Percentiles rank a stretch among this genome's conserved stretches.
Conservation (phyloP, 495 filamentous ascomycete genomes). For the Astrocystis sublimbata region DNA sequence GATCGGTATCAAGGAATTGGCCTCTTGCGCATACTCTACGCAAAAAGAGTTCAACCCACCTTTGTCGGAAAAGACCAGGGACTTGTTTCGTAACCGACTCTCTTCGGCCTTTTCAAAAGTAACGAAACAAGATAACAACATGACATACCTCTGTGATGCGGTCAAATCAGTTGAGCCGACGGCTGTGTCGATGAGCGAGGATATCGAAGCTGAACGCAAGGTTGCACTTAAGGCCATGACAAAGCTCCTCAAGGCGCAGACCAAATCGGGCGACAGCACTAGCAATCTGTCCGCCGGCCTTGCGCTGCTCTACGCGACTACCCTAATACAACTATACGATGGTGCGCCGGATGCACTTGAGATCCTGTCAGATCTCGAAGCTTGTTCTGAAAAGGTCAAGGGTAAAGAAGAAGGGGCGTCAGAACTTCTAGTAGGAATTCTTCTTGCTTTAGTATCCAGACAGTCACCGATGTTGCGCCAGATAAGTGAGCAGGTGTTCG, state of each 20-base stretch:
- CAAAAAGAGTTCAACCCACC: conserved; percentile 42
- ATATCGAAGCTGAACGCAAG: conserved; percentile 59
- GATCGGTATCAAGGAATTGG: conserved; percentile 45
- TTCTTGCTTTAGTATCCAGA: conserved; percentile 84
- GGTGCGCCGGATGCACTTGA: conserved; percentile 79
- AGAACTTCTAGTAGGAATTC: conserved; percentile 79
- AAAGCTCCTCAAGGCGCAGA: conserved; percentile 63
- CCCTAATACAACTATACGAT: conserved; percentile 85
- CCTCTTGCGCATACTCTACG: conserved; percentile 50
- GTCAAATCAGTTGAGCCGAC: conserved; percentile 48
- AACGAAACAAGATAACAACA: conserved; percentile 61
- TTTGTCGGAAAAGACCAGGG: conserved; percentile 61
- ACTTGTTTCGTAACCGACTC: conserved; percentile 68
- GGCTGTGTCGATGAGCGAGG: conserved; percentile 63
- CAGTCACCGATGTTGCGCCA: conserved; percentile 82
- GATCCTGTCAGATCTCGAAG: conserved; percentile 71
- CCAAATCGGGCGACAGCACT: conserved; percentile 39
- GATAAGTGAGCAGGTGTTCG: conserved; percentile 83
- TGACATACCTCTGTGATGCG: conserved; percentile 49
- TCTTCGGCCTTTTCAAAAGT: conserved; percentile 64
- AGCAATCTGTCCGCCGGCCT: conserved; percentile 59
- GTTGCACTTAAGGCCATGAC: conserved; percentile 65
- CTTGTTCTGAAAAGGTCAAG: conserved; percentile 67
- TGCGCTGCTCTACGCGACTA: conserved; percentile 79
- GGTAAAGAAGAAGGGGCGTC: conserved; percentile 61